phyloP scores from a whole-genome alignment of 176 grass and related monocot species.

The Zizania latifolia region DNA sequence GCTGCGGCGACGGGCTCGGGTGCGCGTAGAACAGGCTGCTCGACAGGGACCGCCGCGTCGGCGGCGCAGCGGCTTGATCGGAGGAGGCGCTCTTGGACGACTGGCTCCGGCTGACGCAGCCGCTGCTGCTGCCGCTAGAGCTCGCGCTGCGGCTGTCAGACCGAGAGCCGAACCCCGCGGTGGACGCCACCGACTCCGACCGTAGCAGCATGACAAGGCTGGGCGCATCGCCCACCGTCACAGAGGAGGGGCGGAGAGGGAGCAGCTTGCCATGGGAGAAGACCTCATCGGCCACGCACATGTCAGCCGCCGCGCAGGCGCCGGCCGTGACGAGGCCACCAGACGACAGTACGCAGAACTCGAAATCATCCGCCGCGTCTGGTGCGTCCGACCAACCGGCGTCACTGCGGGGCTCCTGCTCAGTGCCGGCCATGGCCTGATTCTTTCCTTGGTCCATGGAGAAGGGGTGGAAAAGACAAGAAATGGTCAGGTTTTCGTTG shows the following conservation, averaged over 20 bases:
- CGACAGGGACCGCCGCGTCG: constrained; percentile 28
- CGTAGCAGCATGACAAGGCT: background rate
- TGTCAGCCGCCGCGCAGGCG: constrained; percentile 14
- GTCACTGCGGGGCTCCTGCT: background rate
- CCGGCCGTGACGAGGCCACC: constrained; percentile 25
- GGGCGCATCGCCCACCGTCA: background rate
- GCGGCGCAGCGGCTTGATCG: constrained; percentile 6
- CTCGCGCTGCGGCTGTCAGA: constrained; percentile 50
- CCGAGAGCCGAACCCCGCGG: constrained; percentile 20
- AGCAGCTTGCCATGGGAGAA: constrained; percentile 66
- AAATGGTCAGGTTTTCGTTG: constrained; percentile 23
- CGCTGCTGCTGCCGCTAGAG: constrained; percentile 64
- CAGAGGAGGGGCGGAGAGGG: constrained; percentile 38
- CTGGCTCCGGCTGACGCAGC: constrained; percentile 46
- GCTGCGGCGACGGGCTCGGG: constrained; percentile 63
- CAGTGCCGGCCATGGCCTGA: constrained; percentile 23
- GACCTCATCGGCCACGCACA: constrained; percentile 77
- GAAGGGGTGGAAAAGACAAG: background rate
- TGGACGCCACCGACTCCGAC: constrained; percentile 39
- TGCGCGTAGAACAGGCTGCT: constrained; percentile 56
- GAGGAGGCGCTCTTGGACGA: constrained; percentile 46
- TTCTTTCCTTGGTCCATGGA: constrained; percentile 24
- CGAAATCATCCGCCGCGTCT: constrained; percentile 39
- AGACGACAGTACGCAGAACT: constrained; percentile 43
- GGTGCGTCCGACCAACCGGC: background rate